Conservation (phyloP, 1,284 basidiomycete genomes). For the Ceratobasidium theobromae region DNA sequence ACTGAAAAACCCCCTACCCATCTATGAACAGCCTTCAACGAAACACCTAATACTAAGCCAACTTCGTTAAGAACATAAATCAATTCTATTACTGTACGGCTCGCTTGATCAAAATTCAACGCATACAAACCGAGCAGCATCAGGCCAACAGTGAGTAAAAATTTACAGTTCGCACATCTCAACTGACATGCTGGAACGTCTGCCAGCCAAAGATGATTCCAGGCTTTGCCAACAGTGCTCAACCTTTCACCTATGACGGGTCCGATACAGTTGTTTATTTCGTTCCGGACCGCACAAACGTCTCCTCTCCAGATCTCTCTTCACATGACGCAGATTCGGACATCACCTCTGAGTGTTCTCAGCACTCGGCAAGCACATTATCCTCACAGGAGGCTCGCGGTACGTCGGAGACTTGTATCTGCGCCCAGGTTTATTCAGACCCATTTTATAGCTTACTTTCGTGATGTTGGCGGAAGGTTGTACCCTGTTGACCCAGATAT, state of each 20-base stretch:
- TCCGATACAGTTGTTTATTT: conserved; percentile 6
- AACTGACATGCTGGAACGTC: no score
- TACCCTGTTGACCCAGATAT: conserved; percentile 12
- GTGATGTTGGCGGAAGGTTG: conserved; percentile 8
- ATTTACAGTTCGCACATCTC: no score
- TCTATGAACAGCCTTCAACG: no score
- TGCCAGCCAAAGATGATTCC: not conserved
- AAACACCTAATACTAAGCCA: no score
- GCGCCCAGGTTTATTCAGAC: not conserved
- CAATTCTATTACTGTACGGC: no score
- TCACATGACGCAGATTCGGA: conserved; percentile 6
- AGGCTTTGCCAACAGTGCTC: not conserved
- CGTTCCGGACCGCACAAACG: not conserved
- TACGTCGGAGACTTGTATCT: not conserved
- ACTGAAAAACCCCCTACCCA: no score
- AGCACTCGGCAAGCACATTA: conserved; percentile 13
- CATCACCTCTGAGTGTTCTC: not conserved
- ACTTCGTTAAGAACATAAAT: no score
- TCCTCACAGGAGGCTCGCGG: not conserved
- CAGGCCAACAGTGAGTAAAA: no score
- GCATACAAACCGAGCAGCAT: no score
- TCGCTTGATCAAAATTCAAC: no score
- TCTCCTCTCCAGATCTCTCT: not conserved
- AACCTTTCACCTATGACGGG: conserved; percentile 2
- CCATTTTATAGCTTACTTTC: not conserved